phyloP scores from a whole-genome alignment of 1,284 basidiomycete species.

The Spongiforma sp. region DNA sequence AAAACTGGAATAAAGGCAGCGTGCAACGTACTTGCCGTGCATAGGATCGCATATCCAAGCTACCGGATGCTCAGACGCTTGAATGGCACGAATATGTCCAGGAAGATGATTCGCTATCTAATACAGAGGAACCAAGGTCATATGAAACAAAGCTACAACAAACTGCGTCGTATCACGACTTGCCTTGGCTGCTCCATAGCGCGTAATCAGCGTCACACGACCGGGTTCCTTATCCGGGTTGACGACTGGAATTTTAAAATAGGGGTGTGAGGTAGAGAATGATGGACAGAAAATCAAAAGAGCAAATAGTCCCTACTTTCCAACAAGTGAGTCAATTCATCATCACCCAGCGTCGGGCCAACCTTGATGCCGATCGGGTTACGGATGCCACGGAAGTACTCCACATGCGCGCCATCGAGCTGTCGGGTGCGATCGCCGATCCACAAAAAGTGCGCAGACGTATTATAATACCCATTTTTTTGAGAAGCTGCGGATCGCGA shows the following conservation, averaged over 20 bases:
- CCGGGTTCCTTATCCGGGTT: slow-evolving; percentile 88
- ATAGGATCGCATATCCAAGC: slow-evolving; percentile 98
- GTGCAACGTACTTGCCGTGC: slow-evolving; percentile 84
- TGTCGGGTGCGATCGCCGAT: slow-evolving; percentile 97
- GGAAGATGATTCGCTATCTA: slow-evolving; percentile 82
- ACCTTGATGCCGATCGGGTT: slow-evolving; percentile 99
- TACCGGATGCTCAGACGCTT: slow-evolving; percentile 82
- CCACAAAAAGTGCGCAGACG: slow-evolving; percentile 95
- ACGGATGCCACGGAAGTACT: slow-evolving; percentile 93
- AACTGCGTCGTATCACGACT: too few relatives aligned
- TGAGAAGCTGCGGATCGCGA: slow-evolving; percentile 9
- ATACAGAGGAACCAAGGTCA: neutral
- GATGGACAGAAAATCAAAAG: neutral
- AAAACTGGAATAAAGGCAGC: neutral
- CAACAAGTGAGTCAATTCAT: slow-evolving; percentile 83
- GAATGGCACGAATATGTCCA: slow-evolving; percentile 85
- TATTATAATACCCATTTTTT: slow-evolving; percentile 73
- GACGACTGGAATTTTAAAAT: slow-evolving; percentile 66
- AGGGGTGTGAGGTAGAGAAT: neutral
- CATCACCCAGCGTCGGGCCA: slow-evolving; percentile 83
- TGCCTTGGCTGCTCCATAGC: slow-evolving; percentile 91
- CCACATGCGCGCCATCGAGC: slow-evolving; percentile 91
- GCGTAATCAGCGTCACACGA: slow-evolving; percentile 89
- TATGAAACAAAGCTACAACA: neutral
- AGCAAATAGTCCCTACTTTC: slow-evolving; percentile 62